Percentiles rank a stretch among this genome's conserved stretches.
Evolutionary conservation across 2,329 filamentous ascomycete species (phyloP).

Genomic region (Aschersonia sp.): DNA sequence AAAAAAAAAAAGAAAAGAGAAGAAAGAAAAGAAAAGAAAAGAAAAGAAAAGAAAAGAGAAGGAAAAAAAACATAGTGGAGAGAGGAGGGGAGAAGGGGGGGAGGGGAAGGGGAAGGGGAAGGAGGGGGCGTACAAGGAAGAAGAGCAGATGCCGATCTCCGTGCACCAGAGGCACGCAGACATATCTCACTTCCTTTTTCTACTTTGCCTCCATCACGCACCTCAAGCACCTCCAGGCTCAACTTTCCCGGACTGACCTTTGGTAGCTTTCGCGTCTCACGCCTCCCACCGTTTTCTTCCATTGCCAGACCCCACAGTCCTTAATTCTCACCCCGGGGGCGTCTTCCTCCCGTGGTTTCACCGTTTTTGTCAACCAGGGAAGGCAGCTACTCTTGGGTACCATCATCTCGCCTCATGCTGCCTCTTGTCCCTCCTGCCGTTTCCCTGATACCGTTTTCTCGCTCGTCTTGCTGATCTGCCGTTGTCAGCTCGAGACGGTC

Average conservation of each 20-base stretch:
- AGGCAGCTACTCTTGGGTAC: background rate
- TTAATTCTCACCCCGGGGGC: background rate
- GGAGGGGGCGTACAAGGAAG: background rate
- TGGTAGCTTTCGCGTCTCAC: background rate
- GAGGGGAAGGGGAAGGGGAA: background rate
- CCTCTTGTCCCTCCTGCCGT: background rate
- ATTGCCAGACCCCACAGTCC: background rate
- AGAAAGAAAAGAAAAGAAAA: background rate
- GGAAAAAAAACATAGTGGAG: background rate
- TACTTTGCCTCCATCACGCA: background rate
- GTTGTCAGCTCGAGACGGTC: background rate
- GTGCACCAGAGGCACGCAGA: background rate
- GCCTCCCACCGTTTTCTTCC: background rate
- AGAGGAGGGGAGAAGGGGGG: background rate
- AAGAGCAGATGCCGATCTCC: background rate
- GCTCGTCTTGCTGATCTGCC: no score
- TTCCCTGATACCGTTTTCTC: background rate
- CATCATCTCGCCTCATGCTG: no score
- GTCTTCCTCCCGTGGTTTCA: background rate
- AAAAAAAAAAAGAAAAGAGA: background rate
- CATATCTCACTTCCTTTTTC: background rate
- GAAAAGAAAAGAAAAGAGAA: background rate
- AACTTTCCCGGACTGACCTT: no score
- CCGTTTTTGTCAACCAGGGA: background rate
- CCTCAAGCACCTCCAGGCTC: background rate